These are phyloP conservation scores for Glomus cerebriforme DNA, from an alignment of 192 early-diverging fungal species.

Conservation along the genomic window DNA sequence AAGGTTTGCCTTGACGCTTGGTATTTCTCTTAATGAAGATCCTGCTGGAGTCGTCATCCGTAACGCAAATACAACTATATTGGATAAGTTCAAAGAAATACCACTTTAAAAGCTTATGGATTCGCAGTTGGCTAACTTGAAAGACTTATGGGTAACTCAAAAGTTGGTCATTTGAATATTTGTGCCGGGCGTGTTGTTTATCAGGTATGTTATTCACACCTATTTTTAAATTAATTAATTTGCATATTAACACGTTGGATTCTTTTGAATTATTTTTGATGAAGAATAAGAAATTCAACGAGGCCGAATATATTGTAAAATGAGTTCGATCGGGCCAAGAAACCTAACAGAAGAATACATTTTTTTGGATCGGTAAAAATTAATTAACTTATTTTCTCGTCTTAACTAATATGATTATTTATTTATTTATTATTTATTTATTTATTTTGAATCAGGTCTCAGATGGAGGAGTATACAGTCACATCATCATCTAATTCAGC, in stretches of 20 bases:
- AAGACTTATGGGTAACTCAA: constrained; percentile 99
- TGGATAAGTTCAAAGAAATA: constrained; percentile 78
- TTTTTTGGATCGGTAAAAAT: constrained; percentile 77
- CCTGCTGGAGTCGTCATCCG: constrained; percentile 87
- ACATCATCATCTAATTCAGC: constrained; percentile 85
- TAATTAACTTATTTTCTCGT: background rate
- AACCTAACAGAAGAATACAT: constrained; percentile 85
- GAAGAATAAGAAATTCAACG: constrained; percentile 79
- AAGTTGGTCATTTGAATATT: constrained; percentile 99
- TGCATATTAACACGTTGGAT: background rate
- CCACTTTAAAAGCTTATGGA: constrained; percentile 89
- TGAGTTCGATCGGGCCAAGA: constrained; percentile 87
- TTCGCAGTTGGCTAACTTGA: constrained; percentile 94
- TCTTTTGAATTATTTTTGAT: constrained; percentile 54
- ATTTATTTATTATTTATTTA: too few species aligned
- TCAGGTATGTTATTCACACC: constrained; percentile 61
- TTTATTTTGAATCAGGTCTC: constrained; percentile 55
- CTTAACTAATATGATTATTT: background rate
- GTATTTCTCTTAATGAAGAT: constrained; percentile 71
- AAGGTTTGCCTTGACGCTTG: constrained; percentile 86
- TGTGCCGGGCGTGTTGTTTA: constrained; percentile 98
- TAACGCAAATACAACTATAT: constrained; percentile 91
- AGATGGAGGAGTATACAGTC: constrained; percentile 98
- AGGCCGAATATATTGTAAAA: constrained; percentile 70
- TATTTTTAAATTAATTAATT: background rate